Evolutionary conservation across 345 rosid species (phyloP).

Genomic region (Brassica cretica): DNA sequence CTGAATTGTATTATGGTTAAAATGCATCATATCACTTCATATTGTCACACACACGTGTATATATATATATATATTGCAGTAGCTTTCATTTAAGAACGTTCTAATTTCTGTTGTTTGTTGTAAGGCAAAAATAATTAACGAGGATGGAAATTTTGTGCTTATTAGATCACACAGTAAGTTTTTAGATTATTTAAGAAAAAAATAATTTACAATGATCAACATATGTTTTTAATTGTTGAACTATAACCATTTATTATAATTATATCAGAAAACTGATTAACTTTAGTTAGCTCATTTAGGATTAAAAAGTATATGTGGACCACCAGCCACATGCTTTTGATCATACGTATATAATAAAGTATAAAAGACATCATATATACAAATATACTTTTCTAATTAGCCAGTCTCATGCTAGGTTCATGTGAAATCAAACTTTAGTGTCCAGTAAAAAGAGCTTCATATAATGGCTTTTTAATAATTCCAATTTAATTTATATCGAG

Average conservation of each 20-base stretch:
- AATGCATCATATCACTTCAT: not conserved
- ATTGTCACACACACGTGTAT: not conserved
- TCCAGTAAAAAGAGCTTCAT: not conserved
- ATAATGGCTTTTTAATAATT: not conserved
- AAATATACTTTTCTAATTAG: not conserved
- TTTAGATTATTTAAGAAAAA: no score
- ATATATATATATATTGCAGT: not conserved
- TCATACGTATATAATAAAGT: constrained; percentile 11
- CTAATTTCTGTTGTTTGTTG: not conserved
- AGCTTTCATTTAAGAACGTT: not conserved
- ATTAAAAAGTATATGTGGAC: not conserved
- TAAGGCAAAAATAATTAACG: not conserved
- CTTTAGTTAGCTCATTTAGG: not conserved
- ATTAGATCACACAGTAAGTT: not conserved
- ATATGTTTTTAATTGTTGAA: not conserved
- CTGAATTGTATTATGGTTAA: not conserved
- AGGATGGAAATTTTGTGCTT: not conserved
- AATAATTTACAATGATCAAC: not conserved
- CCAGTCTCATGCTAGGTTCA: constrained; percentile 26
- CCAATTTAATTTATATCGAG: no score
- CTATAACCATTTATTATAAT: not conserved
- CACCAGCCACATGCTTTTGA: constrained; percentile 22
- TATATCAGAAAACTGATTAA: not conserved
- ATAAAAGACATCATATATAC: constrained; percentile 10
- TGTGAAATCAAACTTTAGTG: constrained; percentile 24